Base-by-base conservation (phyloP, 768 basidiomycete genomes). In the Cystobasidium tubakii region DNA sequence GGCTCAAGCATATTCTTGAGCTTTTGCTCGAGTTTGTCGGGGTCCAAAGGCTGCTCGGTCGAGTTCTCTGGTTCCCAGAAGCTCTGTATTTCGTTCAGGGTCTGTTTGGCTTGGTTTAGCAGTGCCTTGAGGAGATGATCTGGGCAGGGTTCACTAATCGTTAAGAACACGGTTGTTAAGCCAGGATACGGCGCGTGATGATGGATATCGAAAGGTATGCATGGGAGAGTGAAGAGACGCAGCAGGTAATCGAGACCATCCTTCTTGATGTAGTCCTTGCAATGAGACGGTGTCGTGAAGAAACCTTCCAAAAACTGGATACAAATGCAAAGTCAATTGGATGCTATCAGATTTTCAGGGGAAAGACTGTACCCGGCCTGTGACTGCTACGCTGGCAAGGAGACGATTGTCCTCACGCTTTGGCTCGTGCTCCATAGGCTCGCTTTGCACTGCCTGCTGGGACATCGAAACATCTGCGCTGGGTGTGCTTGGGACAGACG, bases 241-340 rank as follows among this genome's bases (percentile, higher is more conserved):
- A 91, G 88, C 70, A 98, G 83, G 77, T 85, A 84, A 76, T 87
- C 83, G 46, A 97, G 84, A 62, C 91, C 87, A 78, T 93, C 86
- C 3, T 88, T 84, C 74, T 85, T 84, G 74, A 96, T 87, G 80
- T 97, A 97, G 77, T 97, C 95, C 76, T 87, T 87, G 83, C 90
- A 90, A 81, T 97, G 91, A 27, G 88, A 87, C 0, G 87, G 85
- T 79, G 95, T 93, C 78, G 94, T 92, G 83, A 98, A 94, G 50
- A 98, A 85, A 6, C 96, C 94, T 81, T 94, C 92, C 67, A 94
- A 85, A 81, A 96, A 94, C 91, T 94, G 77, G 9, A 63, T 15
- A 1, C 55, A 54, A 27, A 54, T 1, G 25, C 25, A 23, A 64
- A 62, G 36, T 66, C 7, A 43, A 23, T 13, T 0, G 63, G 69